phyloP scores from a whole-genome alignment of 192 early-diverging fungal species.

The Paraglomus brasilianum region DNA sequence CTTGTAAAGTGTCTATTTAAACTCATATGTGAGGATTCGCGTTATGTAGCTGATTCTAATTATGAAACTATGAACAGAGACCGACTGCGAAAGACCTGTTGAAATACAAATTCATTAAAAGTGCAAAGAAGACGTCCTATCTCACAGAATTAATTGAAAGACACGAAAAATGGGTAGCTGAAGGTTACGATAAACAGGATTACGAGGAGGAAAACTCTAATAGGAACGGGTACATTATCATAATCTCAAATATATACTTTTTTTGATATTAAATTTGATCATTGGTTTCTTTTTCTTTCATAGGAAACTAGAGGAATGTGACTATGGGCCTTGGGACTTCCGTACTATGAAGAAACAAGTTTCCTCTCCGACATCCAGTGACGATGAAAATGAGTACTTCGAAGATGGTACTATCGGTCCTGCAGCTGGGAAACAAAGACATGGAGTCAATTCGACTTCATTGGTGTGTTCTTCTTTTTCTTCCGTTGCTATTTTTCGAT shows the following conservation, averaged over 20 bases:
- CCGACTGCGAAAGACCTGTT: constrained; percentile 86
- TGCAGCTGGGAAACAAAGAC: constrained; percentile 26
- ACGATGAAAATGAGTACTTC: constrained; percentile 17
- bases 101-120: constrained; percentile 83
- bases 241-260: not conserved
- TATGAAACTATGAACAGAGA: constrained; percentile 51
- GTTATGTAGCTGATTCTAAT: constrained; percentile 7
- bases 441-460: not conserved
- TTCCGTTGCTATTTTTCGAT: not conserved
- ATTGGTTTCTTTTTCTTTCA: not conserved
- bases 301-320: constrained; percentile 28
- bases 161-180: constrained; percentile 76
- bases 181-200: constrained; percentile 47
- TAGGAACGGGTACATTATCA: constrained; percentile 24
- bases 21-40: not conserved
- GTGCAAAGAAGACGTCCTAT: constrained; percentile 80
- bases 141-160: constrained; percentile 82
- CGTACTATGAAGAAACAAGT: constrained; percentile 47
- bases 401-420: constrained; percentile 28
- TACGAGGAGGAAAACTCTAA: constrained; percentile 36
- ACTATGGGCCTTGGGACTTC: constrained; percentile 57
- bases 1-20: constrained; percentile 44
- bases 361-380: constrained; percentile 21
- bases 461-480: not conserved
- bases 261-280: not conserved